Conservation (phyloP, 345 rosid species). For the Xanthoceras sorbifolium region DNA sequence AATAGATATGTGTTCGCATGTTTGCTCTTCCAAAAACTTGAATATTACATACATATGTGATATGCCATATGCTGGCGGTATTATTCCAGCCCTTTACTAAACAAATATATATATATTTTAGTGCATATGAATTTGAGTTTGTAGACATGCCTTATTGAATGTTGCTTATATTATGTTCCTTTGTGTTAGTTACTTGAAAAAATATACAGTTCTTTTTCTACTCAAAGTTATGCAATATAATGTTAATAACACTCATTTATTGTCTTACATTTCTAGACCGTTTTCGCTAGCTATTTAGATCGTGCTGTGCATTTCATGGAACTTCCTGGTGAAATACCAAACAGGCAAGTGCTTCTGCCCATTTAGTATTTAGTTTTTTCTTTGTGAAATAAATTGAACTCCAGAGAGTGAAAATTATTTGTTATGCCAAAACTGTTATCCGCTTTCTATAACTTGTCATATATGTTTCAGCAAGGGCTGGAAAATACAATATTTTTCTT, state of each 20-base stretch:
- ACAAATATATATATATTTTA: neutral
- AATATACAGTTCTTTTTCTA: neutral
- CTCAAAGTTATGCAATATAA: neutral
- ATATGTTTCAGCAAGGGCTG: conserved; percentile 4
- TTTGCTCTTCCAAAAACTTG: neutral
- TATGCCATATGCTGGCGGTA: neutral
- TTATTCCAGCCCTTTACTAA: conserved; percentile 4
- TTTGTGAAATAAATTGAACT: neutral
- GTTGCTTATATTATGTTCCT: neutral
- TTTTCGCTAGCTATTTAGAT: conserved; percentile 83
- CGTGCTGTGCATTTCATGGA: conserved; percentile 99
- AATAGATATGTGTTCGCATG: neutral
- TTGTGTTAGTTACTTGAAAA: conserved; percentile 14
- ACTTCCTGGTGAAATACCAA: conserved; percentile 98
- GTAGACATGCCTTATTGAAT: neutral
- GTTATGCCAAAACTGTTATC: neutral
- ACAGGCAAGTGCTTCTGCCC: conserved; percentile 61
- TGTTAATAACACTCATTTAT: neutral
- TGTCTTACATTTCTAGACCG: conserved; percentile 53
- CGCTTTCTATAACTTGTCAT: neutral
- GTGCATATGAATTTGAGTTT: neutral
- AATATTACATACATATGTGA: neutral
- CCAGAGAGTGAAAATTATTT: conserved; percentile 3
- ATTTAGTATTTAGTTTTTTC: neutral
- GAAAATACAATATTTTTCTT: conserved; percentile 8